These are phyloP conservation scores for Rhodotorula sp. DNA, from an alignment of 1,284 basidiomycete species.

Conservation along the genomic window DNA sequence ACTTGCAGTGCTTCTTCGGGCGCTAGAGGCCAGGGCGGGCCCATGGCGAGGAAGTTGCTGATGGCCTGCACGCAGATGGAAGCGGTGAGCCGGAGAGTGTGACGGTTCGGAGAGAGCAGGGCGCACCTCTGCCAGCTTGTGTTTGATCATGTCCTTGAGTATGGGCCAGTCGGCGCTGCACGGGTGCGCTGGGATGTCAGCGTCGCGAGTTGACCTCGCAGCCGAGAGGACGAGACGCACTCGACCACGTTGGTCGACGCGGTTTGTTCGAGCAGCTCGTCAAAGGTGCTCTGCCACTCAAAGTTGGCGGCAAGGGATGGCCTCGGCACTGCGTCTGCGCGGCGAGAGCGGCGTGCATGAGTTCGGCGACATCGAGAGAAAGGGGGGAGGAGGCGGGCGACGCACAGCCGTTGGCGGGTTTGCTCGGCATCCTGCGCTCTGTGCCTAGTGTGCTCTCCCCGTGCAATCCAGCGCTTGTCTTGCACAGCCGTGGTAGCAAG, in stretches of 20 bases:
- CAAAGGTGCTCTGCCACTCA: constrained; percentile 58
- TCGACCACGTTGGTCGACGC: constrained; percentile 69
- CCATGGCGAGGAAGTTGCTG: constrained; percentile 51
- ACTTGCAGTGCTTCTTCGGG: constrained; percentile 36
- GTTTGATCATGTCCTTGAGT: constrained; percentile 70
- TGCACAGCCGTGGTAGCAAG: too few relatives aligned
- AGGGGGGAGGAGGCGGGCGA: background rate
- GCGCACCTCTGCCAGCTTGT: constrained; percentile 65
- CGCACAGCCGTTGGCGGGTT: constrained; percentile 25
- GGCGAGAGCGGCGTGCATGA: background rate
- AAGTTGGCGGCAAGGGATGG: constrained; percentile 16
- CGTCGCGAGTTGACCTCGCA: background rate
- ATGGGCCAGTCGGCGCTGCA: constrained; percentile 72
- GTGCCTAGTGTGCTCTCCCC: too few relatives aligned
- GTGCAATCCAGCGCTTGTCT: too few relatives aligned
- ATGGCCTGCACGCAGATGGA: constrained; percentile 59
- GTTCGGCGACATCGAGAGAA: background rate
- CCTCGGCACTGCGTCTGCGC: constrained; percentile 19
- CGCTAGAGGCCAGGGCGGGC: constrained; percentile 31
- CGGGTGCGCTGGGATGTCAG: constrained; percentile 24
- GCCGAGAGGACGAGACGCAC: constrained; percentile 52
- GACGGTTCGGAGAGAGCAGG: constrained; percentile 14
- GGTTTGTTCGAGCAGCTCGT: constrained; percentile 65
- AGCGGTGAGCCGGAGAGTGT: too few relatives aligned
- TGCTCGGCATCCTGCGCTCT: background rate